Conservation (phyloP, 129 eudicot species). For the Glebionis coronaria region DNA sequence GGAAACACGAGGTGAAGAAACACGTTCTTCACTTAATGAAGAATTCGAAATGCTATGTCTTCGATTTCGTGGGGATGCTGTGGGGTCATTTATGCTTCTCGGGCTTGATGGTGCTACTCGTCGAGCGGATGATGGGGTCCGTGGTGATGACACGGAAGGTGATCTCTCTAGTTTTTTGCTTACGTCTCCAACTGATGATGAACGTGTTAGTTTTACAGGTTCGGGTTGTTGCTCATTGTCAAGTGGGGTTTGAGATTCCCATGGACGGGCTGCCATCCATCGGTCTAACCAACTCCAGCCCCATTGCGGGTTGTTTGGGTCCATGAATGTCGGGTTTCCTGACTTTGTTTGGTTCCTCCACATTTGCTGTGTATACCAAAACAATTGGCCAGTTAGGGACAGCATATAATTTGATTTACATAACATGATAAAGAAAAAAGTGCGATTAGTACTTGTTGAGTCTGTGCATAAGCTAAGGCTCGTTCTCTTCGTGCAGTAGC, state of each 20-base stretch:
- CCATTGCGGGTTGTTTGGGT: conserved; percentile 48
- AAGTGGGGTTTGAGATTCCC: conserved; percentile 27
- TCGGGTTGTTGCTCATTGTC: conserved; percentile 22
- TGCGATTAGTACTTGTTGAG: conserved; percentile 35
- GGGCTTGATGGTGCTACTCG: conserved; percentile 52
- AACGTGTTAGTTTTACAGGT: conserved; percentile 24
- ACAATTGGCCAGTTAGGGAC: not conserved
- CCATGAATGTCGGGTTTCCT: conserved; percentile 40
- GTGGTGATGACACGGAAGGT: conserved; percentile 58
- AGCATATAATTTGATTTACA: not conserved
- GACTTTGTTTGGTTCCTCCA: conserved; percentile 38
- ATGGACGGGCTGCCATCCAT: conserved; percentile 46
- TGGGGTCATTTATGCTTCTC: conserved; percentile 45
- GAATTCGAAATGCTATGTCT: conserved; percentile 79
- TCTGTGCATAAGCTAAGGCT: conserved; percentile 39
- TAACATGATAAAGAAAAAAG: conserved; percentile 1
- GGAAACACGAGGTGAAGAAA: conserved; percentile 36
- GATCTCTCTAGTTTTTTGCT: conserved; percentile 43
- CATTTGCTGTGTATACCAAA: conserved; percentile 28
- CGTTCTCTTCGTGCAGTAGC: conserved; percentile 42
- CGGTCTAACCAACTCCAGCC: conserved; percentile 58
- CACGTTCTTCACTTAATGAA: conserved; percentile 59
- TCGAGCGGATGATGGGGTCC: conserved; percentile 35
- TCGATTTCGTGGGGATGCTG: conserved; percentile 48
- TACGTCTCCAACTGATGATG: conserved; percentile 36